Evolutionary conservation across 1,139 yeast genomes (phyloP), one percentile per base, ranked within the genome.

Genomic region (Suhomyces atakaporum): DNA sequence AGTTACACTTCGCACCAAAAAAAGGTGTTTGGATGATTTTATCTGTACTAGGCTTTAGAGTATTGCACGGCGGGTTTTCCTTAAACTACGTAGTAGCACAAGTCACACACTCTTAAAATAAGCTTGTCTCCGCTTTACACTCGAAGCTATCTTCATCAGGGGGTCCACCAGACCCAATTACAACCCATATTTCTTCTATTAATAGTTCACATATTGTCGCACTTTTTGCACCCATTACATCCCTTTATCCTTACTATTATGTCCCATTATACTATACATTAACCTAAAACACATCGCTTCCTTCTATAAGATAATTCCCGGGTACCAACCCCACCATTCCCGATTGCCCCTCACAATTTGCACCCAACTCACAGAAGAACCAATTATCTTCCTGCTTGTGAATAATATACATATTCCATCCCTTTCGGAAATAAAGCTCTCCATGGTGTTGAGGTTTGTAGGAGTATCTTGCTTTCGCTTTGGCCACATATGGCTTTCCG

Each of bases 351-450:
- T 75, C 76, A 18, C 77, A 69, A 40, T 75, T 74, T n/a, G 59
- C 58, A 7, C 77, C 69, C 35, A 84, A 77, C 55, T 88, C 95
- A 44, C 87, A 84, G 49, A 83, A 81, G 82, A 84, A 88, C 96
- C 96, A 88, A 23, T 89, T 88, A 53, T 88, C 96, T 37, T 84
- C 90, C 57, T 87, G 95, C 68, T 75, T 82, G 47, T 79, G 79
- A 16, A 85, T 61, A 10, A 88, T 77, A 43, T 80, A 73, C 58
- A 88, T 65, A n/a, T 78, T 58, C 69, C 89, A 94, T 38, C 84
- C 84, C 54, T 85, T 84, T 39, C 75, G 73, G 69, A 88, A 87
- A 12, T 73, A 64, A 8, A 87, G 72, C 51, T 88, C 96, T 32
- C 86, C 92, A n/a, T 82, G 83, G 34, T 84, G 82, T 16, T 80